Percentiles rank a stretch among this genome's conserved stretches.
Conservation (phyloP, 768 basidiomycete genomes). For the Trametes elegans region DNA sequence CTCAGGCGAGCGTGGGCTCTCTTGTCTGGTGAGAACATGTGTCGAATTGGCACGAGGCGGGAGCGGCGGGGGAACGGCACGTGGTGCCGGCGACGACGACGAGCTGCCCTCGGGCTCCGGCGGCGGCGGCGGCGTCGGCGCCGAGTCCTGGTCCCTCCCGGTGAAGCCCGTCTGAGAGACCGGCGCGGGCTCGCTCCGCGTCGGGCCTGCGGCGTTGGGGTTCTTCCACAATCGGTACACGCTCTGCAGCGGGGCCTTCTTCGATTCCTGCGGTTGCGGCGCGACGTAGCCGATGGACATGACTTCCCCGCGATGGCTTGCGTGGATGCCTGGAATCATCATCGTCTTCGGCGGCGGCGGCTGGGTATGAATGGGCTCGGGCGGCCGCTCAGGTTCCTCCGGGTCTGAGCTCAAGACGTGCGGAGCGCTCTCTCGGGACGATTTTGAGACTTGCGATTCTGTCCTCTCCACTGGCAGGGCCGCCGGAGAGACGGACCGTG, state of each 20-base stretch:
- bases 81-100: conserved; percentile 4
- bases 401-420: conserved; percentile 20
- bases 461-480: conserved; percentile 38
- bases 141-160: conserved; percentile 23
- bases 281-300: conserved; percentile 83
- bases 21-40: conserved; percentile 29
- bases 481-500: conserved; percentile 19
- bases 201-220: conserved; percentile 28
- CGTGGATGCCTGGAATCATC: conserved; percentile 87
- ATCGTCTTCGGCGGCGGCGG: conserved; percentile 73
- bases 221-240: conserved; percentile 78
- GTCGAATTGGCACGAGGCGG: conserved; percentile 43
- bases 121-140: background rate
- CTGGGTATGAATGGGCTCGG: conserved; percentile 66
- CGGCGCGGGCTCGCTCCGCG: conserved; percentile 10
- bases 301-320: conserved; percentile 78
- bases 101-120: background rate
- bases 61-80: conserved; percentile 40
- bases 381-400: conserved; percentile 33
- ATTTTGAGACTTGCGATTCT: conserved; percentile 25
- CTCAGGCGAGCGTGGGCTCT: conserved; percentile 21
- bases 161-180: conserved; percentile 21
- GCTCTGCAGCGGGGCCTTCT: conserved; percentile 59
- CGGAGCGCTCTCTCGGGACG: conserved; percentile 13
- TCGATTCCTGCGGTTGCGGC: conserved; percentile 36